Evolutionary conservation across 2,329 filamentous ascomycete genomes (phyloP).

Genomic region (Aspergillus oerlinghausenensis): DNA sequence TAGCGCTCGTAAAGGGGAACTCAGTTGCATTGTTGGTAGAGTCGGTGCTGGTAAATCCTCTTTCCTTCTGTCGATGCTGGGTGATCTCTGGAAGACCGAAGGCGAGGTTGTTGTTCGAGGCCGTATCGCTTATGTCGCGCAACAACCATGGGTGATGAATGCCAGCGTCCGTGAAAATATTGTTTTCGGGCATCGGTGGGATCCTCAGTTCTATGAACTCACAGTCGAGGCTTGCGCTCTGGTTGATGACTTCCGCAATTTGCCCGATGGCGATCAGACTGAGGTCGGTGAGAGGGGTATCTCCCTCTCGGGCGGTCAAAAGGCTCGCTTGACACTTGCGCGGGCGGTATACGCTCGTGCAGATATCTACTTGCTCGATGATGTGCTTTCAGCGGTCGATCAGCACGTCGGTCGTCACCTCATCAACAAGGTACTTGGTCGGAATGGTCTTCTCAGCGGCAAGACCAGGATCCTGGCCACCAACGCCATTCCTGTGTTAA

Average conservation of each 20-base stretch:
- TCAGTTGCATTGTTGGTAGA: conserved; percentile 86
- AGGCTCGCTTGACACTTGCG: conserved; percentile 85
- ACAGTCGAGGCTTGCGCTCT: conserved; percentile 90
- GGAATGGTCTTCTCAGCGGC: conserved; percentile 71
- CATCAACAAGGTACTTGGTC: conserved; percentile 87
- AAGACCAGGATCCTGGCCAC: conserved; percentile 94
- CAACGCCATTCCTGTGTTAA: conserved; percentile 87
- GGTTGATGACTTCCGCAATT: conserved; percentile 80
- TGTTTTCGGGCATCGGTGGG: conserved; percentile 89
- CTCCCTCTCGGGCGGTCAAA: conserved; percentile 91
- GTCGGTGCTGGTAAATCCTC: conserved; percentile 97
- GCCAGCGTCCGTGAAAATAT: conserved; percentile 97
- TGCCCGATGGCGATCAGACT: conserved; percentile 94
- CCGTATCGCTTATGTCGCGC: conserved; percentile 82
- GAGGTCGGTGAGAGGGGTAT: conserved; percentile 96
- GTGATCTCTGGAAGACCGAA: conserved; percentile 84
- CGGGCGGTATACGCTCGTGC: conserved; percentile 93
- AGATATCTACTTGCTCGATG: conserved; percentile 93
- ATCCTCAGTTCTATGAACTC: conserved; percentile 88
- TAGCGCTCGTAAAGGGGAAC: conserved; percentile 83
- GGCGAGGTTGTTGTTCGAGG: conserved; percentile 81
- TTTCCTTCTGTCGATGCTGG: conserved; percentile 79
- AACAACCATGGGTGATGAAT: conserved; percentile 96
- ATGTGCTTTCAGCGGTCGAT: conserved; percentile 94
- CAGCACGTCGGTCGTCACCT: conserved; percentile 94